Evolutionary conservation across 164 flowering plant species (phyloP), one percentile per base, ranked within the genome.

Genomic region (Kalanchoe fedtschenkoi): DNA sequence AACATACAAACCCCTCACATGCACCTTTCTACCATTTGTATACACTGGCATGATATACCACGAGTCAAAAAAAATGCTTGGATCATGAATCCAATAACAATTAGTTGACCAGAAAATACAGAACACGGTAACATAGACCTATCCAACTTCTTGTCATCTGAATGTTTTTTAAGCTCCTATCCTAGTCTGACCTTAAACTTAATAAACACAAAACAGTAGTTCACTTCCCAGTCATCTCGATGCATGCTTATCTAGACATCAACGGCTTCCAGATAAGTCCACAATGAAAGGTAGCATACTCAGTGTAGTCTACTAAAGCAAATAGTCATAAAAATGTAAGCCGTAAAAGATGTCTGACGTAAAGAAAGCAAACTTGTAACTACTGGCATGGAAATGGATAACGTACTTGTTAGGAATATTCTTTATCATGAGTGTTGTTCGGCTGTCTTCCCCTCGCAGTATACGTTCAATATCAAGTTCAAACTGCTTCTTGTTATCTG

Each of bases 401-500:
- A 73, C 85, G 22, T 76, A 88, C 96, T 88, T 88, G 84, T 88
- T 88, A 22, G 96, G 96, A 68, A 88, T 88, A 70, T 88, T 88
- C 72, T 88, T 88, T 64, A 88, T 82, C 96, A 88, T 88, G 53
- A 88, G 75, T 29, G 96, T 88, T 34, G 96, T 86, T 42, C 92
- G 70, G 35, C 34, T 74, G 71, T 88, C 96, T 51, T 83, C 90
- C 53, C 84, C 88, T 34, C 66, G 75, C 74, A 81, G 21, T 69
- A 88, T 86, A 53, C 88, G 84, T 47, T 83, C 88, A 75, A 86
- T 66, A 69, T 86, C 90, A 68, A 88, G 90, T 58, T 88, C 96
- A 76, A 77, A 88, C 68, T 80, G 89, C 65, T 83, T 88, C 78
- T 78, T 84, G 61, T 58, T 58, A 65, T 84, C 89, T 60, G 78